Percentiles rank a stretch among this genome's conserved stretches.
phyloP scores from a whole-genome alignment of 2,329 filamentous ascomycete genomes.

The Cercospora janseana region DNA sequence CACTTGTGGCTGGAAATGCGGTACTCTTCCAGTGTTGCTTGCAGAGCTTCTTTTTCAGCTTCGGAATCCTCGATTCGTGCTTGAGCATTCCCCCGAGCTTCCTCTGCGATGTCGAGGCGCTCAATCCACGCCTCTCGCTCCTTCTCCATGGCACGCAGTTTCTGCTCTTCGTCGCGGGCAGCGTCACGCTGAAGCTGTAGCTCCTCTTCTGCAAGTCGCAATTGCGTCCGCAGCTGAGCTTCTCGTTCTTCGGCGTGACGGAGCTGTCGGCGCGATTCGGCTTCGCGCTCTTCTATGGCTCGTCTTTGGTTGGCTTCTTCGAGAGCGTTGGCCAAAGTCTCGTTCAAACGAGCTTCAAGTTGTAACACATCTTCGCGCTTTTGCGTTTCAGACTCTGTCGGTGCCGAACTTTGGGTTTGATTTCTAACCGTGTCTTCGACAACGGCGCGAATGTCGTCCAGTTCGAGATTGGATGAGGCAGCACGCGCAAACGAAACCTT shows the following conservation, averaged over 20 bases:
- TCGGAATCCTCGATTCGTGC: slow-evolving; percentile 44
- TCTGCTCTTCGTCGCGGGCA: slow-evolving; percentile 44
- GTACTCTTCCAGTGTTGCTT: slow-evolving; percentile 64
- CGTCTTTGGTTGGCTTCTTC: slow-evolving; percentile 43
- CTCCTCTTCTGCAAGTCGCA: slow-evolving; percentile 52
- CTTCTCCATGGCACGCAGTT: slow-evolving; percentile 44
- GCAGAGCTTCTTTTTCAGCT: slow-evolving; percentile 60
- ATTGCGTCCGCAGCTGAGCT: slow-evolving; percentile 43
- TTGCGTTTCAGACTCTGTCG: slow-evolving; percentile 29
- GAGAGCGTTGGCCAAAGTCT: slow-evolving; percentile 38
- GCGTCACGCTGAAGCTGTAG: slow-evolving; percentile 46
- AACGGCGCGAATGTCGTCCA: slow-evolving; percentile 44
- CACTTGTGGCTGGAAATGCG: slow-evolving; percentile 59
- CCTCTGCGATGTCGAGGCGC: slow-evolving; percentile 40
- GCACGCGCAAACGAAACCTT: slow-evolving; percentile 50
- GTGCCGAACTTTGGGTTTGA: slow-evolving; percentile 32
- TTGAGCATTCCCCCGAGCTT: slow-evolving; percentile 31
- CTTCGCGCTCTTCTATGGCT: slow-evolving; percentile 41
- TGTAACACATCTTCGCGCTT: slow-evolving; percentile 31
- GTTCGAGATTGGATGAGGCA: slow-evolving; percentile 45
- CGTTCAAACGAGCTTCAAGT: slow-evolving; percentile 36
- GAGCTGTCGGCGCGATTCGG: slow-evolving; percentile 38
- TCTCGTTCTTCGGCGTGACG: slow-evolving; percentile 47
- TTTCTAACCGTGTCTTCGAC: slow-evolving; percentile 38
- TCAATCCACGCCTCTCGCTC: slow-evolving; percentile 43